Base-by-base conservation (phyloP, 345 rosid genomes). In the Heritiera littoralis region DNA sequence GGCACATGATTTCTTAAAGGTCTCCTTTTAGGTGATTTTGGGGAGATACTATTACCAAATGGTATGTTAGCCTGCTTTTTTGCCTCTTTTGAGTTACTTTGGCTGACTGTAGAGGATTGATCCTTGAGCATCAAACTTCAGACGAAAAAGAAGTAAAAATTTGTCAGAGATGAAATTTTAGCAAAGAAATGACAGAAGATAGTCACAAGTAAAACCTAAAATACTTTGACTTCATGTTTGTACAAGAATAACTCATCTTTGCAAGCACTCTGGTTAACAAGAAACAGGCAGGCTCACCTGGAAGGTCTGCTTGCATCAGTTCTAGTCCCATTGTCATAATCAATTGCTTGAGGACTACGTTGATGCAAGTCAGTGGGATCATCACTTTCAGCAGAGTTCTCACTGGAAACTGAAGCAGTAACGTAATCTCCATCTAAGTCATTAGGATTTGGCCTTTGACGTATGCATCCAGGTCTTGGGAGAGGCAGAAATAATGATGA, bases 391-490 rank as follows among this genome's bases (percentile, higher is more conserved):
- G 40, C 74, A 67, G 93, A 87, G 77, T 86, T 66, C 80, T 82
- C 91, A 74, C 91, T 83, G n/a, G 84, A 90, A 81, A 86, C 80
- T 40, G 90, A 87, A 77, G 85, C 84, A 11, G 85, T 80, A 63
- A 83, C 79, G 7, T 83, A 66, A 58, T 88, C 91, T 81, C 87
- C 89, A 79, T 90, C 93, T 45, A 86, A 74, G 70, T 90, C 91
- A 13, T 82, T 61, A 41, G 77, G 81, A 87, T 82, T 79, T 41
- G 82, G 81, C 80, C 82, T 80, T 35, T 74, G 66, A 17, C 84
- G 68, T 60, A 87, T 90, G 81, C 90, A 87, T 41, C 82, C 78
- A 41, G 93, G 88, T 84, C 83, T 86, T 30, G 88, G 91, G 14
- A 85, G 85, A 84, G 91, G 91, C 52, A 83, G 67, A 88, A 88